Evolutionary conservation across 1,284 basidiomycete genomes (phyloP), one percentile per base, ranked within the genome.

Genomic region (Ceraceosorus guamensis): DNA sequence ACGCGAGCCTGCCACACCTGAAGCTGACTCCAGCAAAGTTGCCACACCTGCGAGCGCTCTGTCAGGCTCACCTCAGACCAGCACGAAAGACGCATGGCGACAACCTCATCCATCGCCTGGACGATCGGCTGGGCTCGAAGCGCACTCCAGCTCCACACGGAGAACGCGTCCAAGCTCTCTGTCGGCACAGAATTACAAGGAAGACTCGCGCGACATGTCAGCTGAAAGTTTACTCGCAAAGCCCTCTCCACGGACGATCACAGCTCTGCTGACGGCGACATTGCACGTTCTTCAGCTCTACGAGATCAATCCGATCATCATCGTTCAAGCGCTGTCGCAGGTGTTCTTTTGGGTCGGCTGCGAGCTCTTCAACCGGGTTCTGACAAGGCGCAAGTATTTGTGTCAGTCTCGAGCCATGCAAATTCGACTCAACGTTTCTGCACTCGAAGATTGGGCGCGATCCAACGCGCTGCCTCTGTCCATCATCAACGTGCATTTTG

Each of bases 311-410:
- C 92, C 93, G 8, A 86, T 84, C 1, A 81, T 96, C 47, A 86
- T 87, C 58, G 85, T 88, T 13, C 93, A 98, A 75, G 82, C 91
- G 46, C 92, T 92, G 83, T 93, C 91, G 0, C 93, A 98, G 78
- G 85, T 95, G 16, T 85, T 92, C 79, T 93, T 90, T 73, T 93
- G 90, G 90, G 74, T 80, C 55, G 78, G 80, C 11, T 79, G 89
- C 77, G 93, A 98, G 79, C 82, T 90, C 34, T 98, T 97, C 80
- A 98, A 98, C 77, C 86, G 92, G 35, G 65, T 90, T 39, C 96
- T 97, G 79, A 97, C 97, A 76, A 85, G 91, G 48, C 91, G 91
- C 78, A 93, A 91, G 74, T 93, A 91, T 73, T 79, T 97, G 0
- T 97, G 93, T 77, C 83, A 93, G 80, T 89, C 80, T 59, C 84